phyloP scores from a whole-genome alignment of 345 rosid genomes.

The Gossypium anomalum region DNA sequence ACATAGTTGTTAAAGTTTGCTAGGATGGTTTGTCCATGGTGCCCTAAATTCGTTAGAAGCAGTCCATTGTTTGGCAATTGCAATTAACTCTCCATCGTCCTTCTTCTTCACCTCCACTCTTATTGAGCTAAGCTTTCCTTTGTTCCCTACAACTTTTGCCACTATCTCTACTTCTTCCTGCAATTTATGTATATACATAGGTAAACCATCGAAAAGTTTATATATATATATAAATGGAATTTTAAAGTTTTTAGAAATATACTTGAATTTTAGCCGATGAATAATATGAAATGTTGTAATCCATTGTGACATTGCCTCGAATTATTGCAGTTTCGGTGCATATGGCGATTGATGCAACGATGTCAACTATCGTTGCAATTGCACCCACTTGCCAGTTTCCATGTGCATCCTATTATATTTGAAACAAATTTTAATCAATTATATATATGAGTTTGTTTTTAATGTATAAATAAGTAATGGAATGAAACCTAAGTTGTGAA shows the following conservation, averaged over 20 bases:
- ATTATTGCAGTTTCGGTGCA: slow-evolving; percentile 5
- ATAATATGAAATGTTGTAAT: slow-evolving; percentile 41
- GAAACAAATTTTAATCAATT: not conserved
- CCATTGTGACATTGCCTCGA: slow-evolving; percentile 30
- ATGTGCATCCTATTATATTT: not conserved
- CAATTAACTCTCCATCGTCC: slow-evolving; percentile 34
- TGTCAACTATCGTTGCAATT: not conserved
- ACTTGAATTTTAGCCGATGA: slow-evolving; percentile 51
- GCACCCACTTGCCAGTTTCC: slow-evolving; percentile 9
- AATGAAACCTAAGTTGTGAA: too few relatives aligned
- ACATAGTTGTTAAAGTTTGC: not conserved
- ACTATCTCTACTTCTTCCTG: slow-evolving; percentile 65
- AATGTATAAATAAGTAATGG: too few relatives aligned
- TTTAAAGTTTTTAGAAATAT: not conserved
- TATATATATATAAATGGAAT: not conserved
- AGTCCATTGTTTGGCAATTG: slow-evolving; percentile 60
- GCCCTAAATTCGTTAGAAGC: slow-evolving; percentile 22
- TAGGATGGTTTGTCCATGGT: not conserved
- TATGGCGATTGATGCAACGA: not conserved
- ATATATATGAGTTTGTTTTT: too few relatives aligned
- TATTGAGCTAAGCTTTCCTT: slow-evolving; percentile 41
- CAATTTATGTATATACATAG: not conserved
- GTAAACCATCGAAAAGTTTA: not conserved
- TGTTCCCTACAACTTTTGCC: slow-evolving; percentile 41
- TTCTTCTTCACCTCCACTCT: slow-evolving; percentile 38